Evolutionary conservation across 768 basidiomycete species (phyloP), one percentile per base, ranked within the genome.

Genomic region (Rhodotorula toruloides): DNA sequence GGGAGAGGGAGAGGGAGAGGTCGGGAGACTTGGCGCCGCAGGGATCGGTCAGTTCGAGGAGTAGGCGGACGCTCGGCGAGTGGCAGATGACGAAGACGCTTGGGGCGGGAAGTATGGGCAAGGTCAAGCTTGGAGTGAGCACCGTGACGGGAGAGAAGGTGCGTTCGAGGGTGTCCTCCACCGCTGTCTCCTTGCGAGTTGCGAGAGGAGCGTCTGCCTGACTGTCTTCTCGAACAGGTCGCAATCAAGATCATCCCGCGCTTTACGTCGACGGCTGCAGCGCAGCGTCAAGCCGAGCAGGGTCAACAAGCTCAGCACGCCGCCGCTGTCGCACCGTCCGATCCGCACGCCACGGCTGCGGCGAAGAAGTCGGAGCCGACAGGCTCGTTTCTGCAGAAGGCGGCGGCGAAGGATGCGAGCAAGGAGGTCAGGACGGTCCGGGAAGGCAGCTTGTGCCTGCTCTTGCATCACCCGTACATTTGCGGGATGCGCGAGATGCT

Each of bases 401-500:
- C 78, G 36, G 89, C 90, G 72, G 88, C 88, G 31, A 93, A 83
- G 78, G 96, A 99, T 73, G 89, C 89, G 49, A 90, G 90, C 22
- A 99, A 99, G 79, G 96, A 99, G 79, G 88, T 91, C 70, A 85
- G 96, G 31, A 98, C 92, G 1, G 84, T 98, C 68, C 87, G 96
- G 39, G 96, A 99, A 80, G 96, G 94, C 0, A 90, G 90, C 2
- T 82, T 99, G 37, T 92, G 90, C 44, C 87, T 97, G 82, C 85
- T 99, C 52, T 85, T 99, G 37, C 91, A 98, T 76, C 96, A 99
- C 76, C 96, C 96, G 4, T 97, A 98, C 78, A 90, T 99, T 76
- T 97, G 94, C 77, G 96, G 96, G 62, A 99, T 98, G 94, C 88
- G 91, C 72, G 91, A 94, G 80, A 92, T 99, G 88, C 91, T 97